These are phyloP conservation scores for Fusarium annulatum DNA, from an alignment of 2,329 filamentous ascomycete species.

Conservation along the genomic window DNA sequence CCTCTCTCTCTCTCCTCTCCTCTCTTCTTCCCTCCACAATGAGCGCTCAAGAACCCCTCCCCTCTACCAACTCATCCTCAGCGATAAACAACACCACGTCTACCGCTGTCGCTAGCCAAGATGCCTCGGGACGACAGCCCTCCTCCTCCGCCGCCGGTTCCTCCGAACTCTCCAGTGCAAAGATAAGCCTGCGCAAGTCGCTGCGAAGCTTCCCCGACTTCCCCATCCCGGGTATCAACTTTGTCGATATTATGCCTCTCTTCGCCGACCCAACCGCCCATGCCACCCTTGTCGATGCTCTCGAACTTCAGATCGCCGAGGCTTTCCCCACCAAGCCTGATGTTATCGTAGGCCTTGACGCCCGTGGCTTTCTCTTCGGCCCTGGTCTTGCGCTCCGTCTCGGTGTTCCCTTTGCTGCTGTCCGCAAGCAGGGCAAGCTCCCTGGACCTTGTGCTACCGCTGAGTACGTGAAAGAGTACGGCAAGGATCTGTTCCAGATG, in stretches of 20 bases:
- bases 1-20: slow-evolving; percentile 41
- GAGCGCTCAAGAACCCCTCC: slow-evolving; percentile 44
- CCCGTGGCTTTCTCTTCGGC: slow-evolving; percentile 94
- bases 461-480: slow-evolving; percentile 94
- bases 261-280: slow-evolving; percentile 84
- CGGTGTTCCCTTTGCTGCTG: slow-evolving; percentile 88
- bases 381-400: slow-evolving; percentile 86
- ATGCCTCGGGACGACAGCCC: slow-evolving; percentile 74
- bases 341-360: slow-evolving; percentile 92
- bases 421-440: slow-evolving; percentile 95
- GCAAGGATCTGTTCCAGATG: slow-evolving; percentile 95
- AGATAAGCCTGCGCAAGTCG: slow-evolving; percentile 76
- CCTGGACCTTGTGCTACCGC: slow-evolving; percentile 89
- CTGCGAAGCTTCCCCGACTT: slow-evolving; percentile 93
- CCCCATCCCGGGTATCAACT: slow-evolving; percentile 90
- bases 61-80: slow-evolving; percentile 43
- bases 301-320: slow-evolving; percentile 82
- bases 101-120: slow-evolving; percentile 53
- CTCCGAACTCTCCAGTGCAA: slow-evolving; percentile 74
- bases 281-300: slow-evolving; percentile 80
- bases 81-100: slow-evolving; percentile 45
- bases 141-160: slow-evolving; percentile 69
- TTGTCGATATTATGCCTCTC: slow-evolving; percentile 97
- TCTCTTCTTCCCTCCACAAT: slow-evolving; percentile 50
- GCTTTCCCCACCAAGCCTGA: slow-evolving; percentile 77